Evolutionary conservation across 306 rosid genomes (phyloP), one percentile per base, ranked within the genome.

Genomic region (Casuarina cunninghamiana): DNA sequence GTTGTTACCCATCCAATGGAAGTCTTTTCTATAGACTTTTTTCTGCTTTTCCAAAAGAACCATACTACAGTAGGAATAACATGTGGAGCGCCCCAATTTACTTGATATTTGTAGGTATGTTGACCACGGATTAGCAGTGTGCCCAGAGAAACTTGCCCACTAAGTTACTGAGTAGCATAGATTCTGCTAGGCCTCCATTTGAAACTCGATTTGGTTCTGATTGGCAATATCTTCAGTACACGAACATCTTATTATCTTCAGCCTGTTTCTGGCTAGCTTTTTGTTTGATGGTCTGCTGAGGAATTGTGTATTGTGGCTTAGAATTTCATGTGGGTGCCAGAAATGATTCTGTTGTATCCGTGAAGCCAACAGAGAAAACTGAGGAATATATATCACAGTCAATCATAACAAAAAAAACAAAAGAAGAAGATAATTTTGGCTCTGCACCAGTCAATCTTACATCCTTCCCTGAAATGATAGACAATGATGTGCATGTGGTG

Each of bases 321-420:
- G 89, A 75, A 39, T 81, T 75, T 77, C 78, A 41, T 68, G 74
- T 9, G 41, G 77, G 45, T 26, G 72, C 78, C 75, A 80, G 75
- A 66, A 53, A 71, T 66, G 70, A 67, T 74, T 78, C 87, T 68
- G 37, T 67, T 44, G 73, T 68, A 81, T 35, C 84, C 70, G 5
- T 69, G 73, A 79, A 79, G 44, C 75, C 77, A 45, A 75, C 39
- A 46, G 80, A 83, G 49, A 71, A 75, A 49, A 42, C 15, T 39
- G 73, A 42, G 72, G 87, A 44, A 73, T 79, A 78, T 75, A 65
- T 78, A 77, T 4, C 67, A 46, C 37, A 58, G 15, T 75, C 82
- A 39, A 9, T 62, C 37, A 65, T 37, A 44, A 70, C 61, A 67
- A 83, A 78, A 80, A 62, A 62, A 74, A 84, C 76, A 41, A 76